Evolutionary conservation across 768 basidiomycete species (phyloP), one percentile per base, ranked within the genome.

Genomic region (Lactarius hengduanensis): DNA sequence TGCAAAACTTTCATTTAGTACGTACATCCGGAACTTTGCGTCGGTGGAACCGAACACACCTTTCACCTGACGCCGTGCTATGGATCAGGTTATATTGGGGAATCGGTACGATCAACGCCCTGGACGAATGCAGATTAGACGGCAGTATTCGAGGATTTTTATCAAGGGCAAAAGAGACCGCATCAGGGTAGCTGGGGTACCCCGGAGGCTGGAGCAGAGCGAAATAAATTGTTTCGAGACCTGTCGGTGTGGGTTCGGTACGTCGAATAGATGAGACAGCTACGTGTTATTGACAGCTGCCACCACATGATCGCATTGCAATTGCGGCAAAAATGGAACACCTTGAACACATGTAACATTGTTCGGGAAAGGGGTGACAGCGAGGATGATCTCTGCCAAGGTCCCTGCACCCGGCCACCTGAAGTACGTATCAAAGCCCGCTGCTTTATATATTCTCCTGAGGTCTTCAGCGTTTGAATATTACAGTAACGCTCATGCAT

Each of bases 101-200:
- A 53, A 26, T 26, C 13, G 5, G n/a, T 53, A 15, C 26, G 50
- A 53, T 53, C 50, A 53, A 53, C 50, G 50, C 13, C 50, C 22
- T 4, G 22, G 32, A 50, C 47, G 47, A 50, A 50, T 50, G 47
- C 47, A 11, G 13, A 15, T 53, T 53, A 26, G 50, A 28, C 50
- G 50, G 50, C 15, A n/a, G 50, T 26, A 53, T 15, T 22, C 50
- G 26, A 26, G 22, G 22, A 15, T 50, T 47, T 26, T 26, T 13
- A 13, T 3, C 6, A 53, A 34, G 45, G 13, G 22, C 60, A 43
- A 28, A 59, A 26, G 40, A 40, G 3, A 59, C 50, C 50, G 11
- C 50, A 53, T 26, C 50, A 53, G 50, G 40, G 53, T 65, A 38
- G 59, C 41, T 40, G 28, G 56, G 57, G 58, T 55, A 54, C 57